Conservation (phyloP, 495 filamentous ascomycete genomes). For the Penicillium maclennaniae region DNA sequence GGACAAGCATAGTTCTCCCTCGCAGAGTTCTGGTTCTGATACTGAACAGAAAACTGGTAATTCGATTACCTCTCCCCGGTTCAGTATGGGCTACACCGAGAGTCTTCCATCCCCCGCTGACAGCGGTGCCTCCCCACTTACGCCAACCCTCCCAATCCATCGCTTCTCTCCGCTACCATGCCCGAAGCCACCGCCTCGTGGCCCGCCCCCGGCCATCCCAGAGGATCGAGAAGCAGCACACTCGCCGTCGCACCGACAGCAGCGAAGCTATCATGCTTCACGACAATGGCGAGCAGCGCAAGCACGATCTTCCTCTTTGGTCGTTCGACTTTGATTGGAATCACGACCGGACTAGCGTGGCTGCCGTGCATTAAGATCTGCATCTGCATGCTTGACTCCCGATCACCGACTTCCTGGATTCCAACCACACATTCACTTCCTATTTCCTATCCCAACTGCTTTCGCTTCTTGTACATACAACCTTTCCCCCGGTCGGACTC, state of each 20-base stretch:
- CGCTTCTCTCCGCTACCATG: constrained; percentile 42
- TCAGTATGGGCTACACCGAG: constrained; percentile 37
- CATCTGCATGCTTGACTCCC: neutral
- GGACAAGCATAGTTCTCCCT: constrained; percentile 28
- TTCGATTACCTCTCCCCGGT: constrained; percentile 28
- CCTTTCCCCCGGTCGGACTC: neutral
- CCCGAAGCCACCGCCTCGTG: constrained; percentile 38
- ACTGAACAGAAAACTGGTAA: constrained; percentile 36
- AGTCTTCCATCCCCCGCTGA: constrained; percentile 39
- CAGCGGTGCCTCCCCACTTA: constrained; percentile 40
- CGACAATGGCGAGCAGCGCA: constrained; percentile 22
- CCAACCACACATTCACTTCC: constrained; percentile 3
- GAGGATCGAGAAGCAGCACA: constrained; percentile 36
- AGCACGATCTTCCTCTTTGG: constrained; percentile 39
- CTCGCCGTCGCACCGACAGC: constrained; percentile 44
- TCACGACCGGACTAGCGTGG: constrained; percentile 29
- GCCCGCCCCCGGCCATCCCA: constrained; percentile 37
- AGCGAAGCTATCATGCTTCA: constrained; percentile 41
- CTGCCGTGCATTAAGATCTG: constrained; percentile 34
- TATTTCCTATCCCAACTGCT: constrained; percentile 5
- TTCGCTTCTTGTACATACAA: constrained; percentile 7
- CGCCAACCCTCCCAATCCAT: constrained; percentile 43
- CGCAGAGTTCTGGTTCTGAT: constrained; percentile 33
- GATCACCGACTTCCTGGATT: neutral
- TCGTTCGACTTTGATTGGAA: constrained; percentile 40